These are phyloP conservation scores for Cunninghamia lanceolata DNA, from an alignment of 75 land plant genomes.

Conservation along the genomic window DNA sequence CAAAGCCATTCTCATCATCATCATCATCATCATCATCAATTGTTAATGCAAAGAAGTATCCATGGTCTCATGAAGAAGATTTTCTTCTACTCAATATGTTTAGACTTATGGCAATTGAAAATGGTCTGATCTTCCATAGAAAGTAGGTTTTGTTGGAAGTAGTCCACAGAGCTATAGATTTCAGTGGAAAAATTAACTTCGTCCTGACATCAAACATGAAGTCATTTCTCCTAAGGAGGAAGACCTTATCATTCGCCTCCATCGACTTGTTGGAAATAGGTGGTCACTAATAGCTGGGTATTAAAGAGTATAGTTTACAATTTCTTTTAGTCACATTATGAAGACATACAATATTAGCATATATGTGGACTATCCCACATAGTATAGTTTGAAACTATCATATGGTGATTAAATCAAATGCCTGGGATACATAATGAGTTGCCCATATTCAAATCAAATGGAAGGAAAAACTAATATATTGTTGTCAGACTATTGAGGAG, in stretches of 20 bases:
- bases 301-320: too few relatives aligned
- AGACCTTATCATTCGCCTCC: not conserved
- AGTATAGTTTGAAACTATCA: too few relatives aligned
- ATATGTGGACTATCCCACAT: too few relatives aligned
- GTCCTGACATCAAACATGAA: not conserved
- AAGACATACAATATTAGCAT: too few relatives aligned
- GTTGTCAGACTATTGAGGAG: too few relatives aligned
- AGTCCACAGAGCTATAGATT: conserved; percentile 4
- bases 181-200: not conserved
- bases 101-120: not conserved
- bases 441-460: too few relatives aligned
- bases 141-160: not conserved
- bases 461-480: too few relatives aligned
- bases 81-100: not conserved
- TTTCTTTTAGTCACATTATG: too few relatives aligned
- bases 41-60: not conserved
- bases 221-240: not conserved
- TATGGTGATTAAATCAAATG: too few relatives aligned
- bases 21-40: too few relatives aligned
- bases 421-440: too few relatives aligned
- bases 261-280: not conserved
- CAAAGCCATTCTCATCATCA: not conserved
- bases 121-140: not conserved
- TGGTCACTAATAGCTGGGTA: not conserved
- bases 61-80: conserved; percentile 2